Conservation (phyloP, 441 rosid genomes). For the Geranium incanum region DNA sequence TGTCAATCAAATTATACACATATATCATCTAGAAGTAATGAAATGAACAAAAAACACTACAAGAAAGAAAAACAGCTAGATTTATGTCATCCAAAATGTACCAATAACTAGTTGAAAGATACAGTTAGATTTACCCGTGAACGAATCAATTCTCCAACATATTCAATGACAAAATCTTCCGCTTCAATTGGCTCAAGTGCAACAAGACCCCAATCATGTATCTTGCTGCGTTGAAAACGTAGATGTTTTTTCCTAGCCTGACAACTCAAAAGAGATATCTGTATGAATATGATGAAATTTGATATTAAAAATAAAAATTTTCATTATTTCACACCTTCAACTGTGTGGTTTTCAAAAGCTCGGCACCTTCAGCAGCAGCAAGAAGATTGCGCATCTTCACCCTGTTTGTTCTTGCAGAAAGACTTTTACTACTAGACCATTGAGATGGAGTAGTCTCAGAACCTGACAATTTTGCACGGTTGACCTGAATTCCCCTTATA, state of each 20-base stretch:
- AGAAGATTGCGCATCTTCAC: constrained; percentile 94
- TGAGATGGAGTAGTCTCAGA: constrained; percentile 45
- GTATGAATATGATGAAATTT: background rate
- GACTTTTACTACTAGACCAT: constrained; percentile 46
- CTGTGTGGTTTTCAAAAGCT: constrained; percentile 84
- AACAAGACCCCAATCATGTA: constrained; percentile 99
- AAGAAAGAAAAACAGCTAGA: constrained; percentile 10
- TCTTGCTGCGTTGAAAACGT: constrained; percentile 88
- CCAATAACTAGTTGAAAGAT: constrained; percentile 16
- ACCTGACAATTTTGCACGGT: constrained; percentile 39
- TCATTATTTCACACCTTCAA: constrained; percentile 53
- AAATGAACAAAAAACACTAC: constrained; percentile 6
- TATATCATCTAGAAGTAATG: background rate
- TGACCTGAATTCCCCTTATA: constrained; percentile 52
- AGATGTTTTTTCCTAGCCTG: constrained; percentile 93
- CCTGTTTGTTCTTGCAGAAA: constrained; percentile 96
- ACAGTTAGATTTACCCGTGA: constrained; percentile 54
- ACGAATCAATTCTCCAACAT: constrained; percentile 95
- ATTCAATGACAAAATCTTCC: constrained; percentile 98
- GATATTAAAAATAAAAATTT: constrained; percentile 14
- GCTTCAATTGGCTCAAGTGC: constrained; percentile 94
- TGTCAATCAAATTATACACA: background rate
- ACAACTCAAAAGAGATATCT: constrained; percentile 20
- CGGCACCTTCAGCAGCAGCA: constrained; percentile 98
- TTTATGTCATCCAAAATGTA: constrained; percentile 10